Conservation (phyloP, 169 alveolate genomes). For the Plasmodium gaboni region DNA sequence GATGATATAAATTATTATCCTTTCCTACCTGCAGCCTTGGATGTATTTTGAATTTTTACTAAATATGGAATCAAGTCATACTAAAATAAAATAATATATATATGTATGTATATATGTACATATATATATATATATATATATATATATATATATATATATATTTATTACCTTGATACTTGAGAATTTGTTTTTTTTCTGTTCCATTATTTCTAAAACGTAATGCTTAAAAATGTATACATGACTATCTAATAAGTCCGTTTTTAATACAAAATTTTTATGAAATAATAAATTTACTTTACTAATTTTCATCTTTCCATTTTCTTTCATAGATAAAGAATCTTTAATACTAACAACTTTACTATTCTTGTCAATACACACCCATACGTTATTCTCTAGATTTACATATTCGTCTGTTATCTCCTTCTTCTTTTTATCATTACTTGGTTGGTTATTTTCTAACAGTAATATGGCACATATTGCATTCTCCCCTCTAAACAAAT, state of each 20-base stretch:
- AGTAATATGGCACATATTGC: conserved; percentile 57
- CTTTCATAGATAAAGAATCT: conserved; percentile 58
- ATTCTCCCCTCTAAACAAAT: conserved; percentile 58
- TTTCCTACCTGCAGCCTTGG: conserved; percentile 24
- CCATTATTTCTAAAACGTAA: conserved; percentile 54
- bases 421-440: conserved; percentile 24
- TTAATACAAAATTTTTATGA: conserved; percentile 45
- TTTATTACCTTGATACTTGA: conserved; percentile 51
- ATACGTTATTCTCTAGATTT: conserved; percentile 59
- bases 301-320: conserved; percentile 57
- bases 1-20: background rate
- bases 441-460: conserved; percentile 24
- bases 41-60: conserved; percentile 57
- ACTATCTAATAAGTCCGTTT: conserved; percentile 57
- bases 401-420: conserved; percentile 30
- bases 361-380: conserved; percentile 71
- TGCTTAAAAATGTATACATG: conserved; percentile 68
- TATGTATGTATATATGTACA: background rate
- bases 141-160: too few species aligned
- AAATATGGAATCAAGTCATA: conserved; percentile 67
- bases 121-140: background rate
- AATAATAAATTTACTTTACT: conserved; percentile 36
- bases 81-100: conserved; percentile 22
- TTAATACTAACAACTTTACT: conserved; percentile 67
- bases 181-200: conserved; percentile 20